Conservation (phyloP, 495 filamentous ascomycete species). For the Aspergillus taichungensis region DNA sequence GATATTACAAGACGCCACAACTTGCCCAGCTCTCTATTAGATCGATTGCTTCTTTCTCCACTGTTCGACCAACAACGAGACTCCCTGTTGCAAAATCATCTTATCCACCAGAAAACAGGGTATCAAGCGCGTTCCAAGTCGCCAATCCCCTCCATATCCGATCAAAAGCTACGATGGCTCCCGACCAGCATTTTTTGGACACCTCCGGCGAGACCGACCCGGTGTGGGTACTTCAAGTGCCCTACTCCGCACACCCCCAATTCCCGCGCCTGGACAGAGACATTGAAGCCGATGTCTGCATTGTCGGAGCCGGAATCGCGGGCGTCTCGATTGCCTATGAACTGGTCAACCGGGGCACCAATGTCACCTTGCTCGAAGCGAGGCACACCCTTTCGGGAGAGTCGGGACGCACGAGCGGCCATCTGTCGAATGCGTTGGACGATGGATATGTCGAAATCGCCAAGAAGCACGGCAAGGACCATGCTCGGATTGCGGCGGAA, state of each 20-base stretch:
- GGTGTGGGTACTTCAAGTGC: slow-evolving; percentile 45
- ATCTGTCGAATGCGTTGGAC: slow-evolving; percentile 45
- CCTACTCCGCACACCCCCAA: slow-evolving; percentile 34
- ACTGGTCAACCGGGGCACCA: slow-evolving; percentile 38
- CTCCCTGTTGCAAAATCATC: too few species aligned
- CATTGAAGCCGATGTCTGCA: slow-evolving; percentile 34
- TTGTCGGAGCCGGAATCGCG: slow-evolving; percentile 49
- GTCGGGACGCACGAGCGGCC: slow-evolving; percentile 44
- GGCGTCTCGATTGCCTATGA: slow-evolving; percentile 48
- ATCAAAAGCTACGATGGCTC: neutral
- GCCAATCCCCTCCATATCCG: too few species aligned
- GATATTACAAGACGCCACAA: too few species aligned
- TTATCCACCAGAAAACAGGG: too few species aligned
- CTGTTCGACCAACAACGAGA: too few species aligned
- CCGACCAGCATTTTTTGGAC: slow-evolving; percentile 24
- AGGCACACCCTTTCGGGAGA: slow-evolving; percentile 46
- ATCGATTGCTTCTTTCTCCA: too few species aligned
- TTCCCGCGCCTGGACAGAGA: slow-evolving; percentile 32
- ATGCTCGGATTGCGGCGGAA: slow-evolving; percentile 42
- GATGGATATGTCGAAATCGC: slow-evolving; percentile 42
- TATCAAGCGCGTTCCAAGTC: too few species aligned
- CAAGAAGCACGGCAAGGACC: slow-evolving; percentile 40
- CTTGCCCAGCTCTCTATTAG: too few species aligned
- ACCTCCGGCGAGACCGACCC: slow-evolving; percentile 43
- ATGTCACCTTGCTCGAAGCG: slow-evolving; percentile 46